Evolutionary conservation across 805 yeast species (phyloP).

Genomic region (Candida gorgasii): DNA sequence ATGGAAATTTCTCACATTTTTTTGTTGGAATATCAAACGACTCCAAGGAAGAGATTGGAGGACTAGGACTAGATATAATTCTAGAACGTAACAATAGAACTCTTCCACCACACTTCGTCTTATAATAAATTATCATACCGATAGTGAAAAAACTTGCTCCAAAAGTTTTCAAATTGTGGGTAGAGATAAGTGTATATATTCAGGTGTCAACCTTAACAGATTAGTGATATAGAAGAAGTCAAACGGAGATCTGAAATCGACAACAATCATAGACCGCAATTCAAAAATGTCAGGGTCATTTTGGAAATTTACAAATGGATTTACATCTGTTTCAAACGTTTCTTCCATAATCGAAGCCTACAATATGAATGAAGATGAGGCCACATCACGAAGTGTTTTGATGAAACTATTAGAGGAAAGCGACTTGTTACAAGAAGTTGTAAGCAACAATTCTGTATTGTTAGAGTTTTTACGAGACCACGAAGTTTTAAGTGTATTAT

Average conservation of each 20-base stretch:
- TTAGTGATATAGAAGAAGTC: neutral
- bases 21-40: slow-evolving; percentile 5
- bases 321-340: slow-evolving; percentile 43
- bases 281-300: slow-evolving; percentile 52
- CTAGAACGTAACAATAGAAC: neutral
- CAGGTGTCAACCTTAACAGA: neutral
- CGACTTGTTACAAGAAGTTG: slow-evolving; percentile 44
- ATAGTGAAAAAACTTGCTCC: no score
- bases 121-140: no score
- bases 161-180: no score
- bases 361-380: slow-evolving; percentile 20
- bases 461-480: slow-evolving; percentile 45
- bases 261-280: no score
- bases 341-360: slow-evolving; percentile 40
- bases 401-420: slow-evolving; percentile 41
- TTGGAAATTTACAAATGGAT: slow-evolving; percentile 50
- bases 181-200: neutral
- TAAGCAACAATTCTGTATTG: slow-evolving; percentile 42
- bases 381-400: slow-evolving; percentile 15
- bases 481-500: slow-evolving; percentile 34
- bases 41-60: slow-evolving; percentile 5
- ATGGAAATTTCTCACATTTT: slow-evolving; percentile 6
- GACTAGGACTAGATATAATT: slow-evolving; percentile 3
- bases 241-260: no score
- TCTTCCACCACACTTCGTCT: neutral